Evolutionary conservation across 768 basidiomycete species (phyloP), one percentile per base, ranked within the genome.

Genomic region (Podaxis sp.): DNA sequence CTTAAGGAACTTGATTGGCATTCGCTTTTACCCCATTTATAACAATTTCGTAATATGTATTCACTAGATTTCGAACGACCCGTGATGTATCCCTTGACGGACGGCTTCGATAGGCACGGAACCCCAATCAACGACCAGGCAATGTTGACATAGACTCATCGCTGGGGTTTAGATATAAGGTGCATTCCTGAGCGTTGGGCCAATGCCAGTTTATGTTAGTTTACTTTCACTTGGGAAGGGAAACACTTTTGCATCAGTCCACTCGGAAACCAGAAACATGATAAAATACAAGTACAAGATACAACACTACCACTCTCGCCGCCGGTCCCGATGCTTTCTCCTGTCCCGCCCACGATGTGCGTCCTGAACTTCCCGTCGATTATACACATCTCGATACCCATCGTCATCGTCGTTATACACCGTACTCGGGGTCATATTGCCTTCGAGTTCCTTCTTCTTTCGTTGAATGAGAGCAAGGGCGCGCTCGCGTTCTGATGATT

Each of bases 401-500:
- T 69, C 74, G 2, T 77, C 69, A 36, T 75, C 68, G 1, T 75
- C 83, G 2, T 82, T 83, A 52, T 77, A 80, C 3, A 89, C 85
- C 0, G 87, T 90, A 65, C 86, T 89, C 0, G 90, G 92, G 0
- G 92, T 93, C 63, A 82, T 83, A 61, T 81, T 86, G 2, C 87
- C 88, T 36, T 77, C 80, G 74, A 80, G 72, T 72, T 92, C 89
- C 1, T 85, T 80, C 68, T 85, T 83, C 75, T 84, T 89, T 44
- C 87, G 79, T 58, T 79, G 79, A 22, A 92, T 86, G 30, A 93
- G 85, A 7, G 82, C 89, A n/a, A 84, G 74, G 0, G 92, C 91
- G 0, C 92, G 86, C 67, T 88, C 83, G 3, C 90, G 84, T 72
- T 93, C 92, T 0, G 87, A 83, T 0, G 86, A 85, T 73, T 93